A percentile compares a stretch with the other conserved stretches of the same genome.
These are phyloP conservation scores for Dioszegia aurantiaca DNA, from an alignment of 768 basidiomycete genomes.

Conservation along the genomic window DNA sequence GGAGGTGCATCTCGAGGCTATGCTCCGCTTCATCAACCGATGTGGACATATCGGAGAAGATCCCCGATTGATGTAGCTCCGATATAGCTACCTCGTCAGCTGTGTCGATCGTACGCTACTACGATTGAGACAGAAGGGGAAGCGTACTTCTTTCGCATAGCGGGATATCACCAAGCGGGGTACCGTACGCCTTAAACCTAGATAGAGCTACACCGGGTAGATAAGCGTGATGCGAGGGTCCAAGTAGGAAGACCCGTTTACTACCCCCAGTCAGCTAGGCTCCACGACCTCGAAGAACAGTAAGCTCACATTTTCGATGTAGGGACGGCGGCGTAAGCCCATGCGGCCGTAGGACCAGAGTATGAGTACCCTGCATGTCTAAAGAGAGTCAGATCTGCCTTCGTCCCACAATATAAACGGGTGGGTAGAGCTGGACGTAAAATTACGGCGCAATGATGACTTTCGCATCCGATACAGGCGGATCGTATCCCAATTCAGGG, in stretches of 20 bases:
- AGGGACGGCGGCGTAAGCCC: constrained; percentile 91
- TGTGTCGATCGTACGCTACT: no score
- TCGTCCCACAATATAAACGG: no score
- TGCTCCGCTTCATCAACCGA: constrained; percentile 88
- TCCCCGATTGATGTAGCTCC: constrained; percentile 63
- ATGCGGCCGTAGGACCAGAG: constrained; percentile 89
- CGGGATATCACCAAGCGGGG: constrained; percentile 77
- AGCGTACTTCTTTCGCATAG: constrained; percentile 74
- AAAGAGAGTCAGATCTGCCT: constrained; percentile 16
- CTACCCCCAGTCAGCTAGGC: constrained; percentile 54
- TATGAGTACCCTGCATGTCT: constrained; percentile 97
- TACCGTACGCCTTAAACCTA: constrained; percentile 70
- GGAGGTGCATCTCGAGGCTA: constrained; percentile 96
- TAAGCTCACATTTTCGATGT: constrained; percentile 66
- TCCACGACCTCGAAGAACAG: constrained; percentile 40
- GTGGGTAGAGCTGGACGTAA: no score
- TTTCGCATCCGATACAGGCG: constrained; percentile 68
- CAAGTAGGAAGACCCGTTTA: constrained; percentile 87
- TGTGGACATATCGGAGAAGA: constrained; percentile 67
- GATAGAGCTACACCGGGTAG: constrained; percentile 83
- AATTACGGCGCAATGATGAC: constrained; percentile 97
- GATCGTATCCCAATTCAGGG: constrained; percentile 57
- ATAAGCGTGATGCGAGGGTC: constrained; percentile 91
- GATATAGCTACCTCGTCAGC: constrained; percentile 59
- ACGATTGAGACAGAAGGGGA: neutral